Evolutionary conservation across 495 filamentous ascomycete genomes (phyloP), one percentile per base, ranked within the genome.

Genomic region (Aspergillus wentii): DNA sequence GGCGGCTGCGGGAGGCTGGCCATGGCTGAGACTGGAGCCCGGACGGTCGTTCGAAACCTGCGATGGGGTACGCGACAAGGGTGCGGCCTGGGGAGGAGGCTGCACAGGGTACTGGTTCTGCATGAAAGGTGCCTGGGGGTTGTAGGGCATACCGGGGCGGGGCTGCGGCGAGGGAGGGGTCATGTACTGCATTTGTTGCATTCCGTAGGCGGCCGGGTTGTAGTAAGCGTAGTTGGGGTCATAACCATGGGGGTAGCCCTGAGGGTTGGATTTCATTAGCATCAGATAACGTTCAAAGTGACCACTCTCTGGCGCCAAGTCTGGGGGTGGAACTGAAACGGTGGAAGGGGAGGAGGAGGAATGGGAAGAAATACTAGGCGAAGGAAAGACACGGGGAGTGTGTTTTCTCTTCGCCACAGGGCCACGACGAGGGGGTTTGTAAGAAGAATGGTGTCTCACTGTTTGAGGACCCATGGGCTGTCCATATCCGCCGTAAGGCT

Each of bases 21-120:
- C 72, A 48, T 85, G 86, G 26, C 83, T 77, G 31, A 89, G 74
- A 61, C 85, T 90, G 16, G 89, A 91, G 11, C 75, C 69, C 8
- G 89, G 88, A 37, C 88, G 79, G 47, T 92, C 82, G 40, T 71
- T 71, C 16, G 83, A 90, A 25, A 90, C 67, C 55, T 92, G 84
- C 5, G 89, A 95, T 3, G 86, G 77, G 33, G 79, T 84, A 50
- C 90, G 83, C 6, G 88, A 91, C 78, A 95, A 86, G 8, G 81
- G 67, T 15, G 79, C 74, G 11, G 79, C 64, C 56, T 77, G 72
- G 30, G 69, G 65, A 40, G 68, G 66, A 49, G 69, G 56, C 42
- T 66, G 68, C 47, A 81, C 80, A 30, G 69, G 61, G 51, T 72
- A 82, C 42, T 52, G 72, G 43, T 41, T 69, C 59, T 48, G 73